Conservation (phyloP, 176 grass and related monocot species). For the Zea luxurians region DNA sequence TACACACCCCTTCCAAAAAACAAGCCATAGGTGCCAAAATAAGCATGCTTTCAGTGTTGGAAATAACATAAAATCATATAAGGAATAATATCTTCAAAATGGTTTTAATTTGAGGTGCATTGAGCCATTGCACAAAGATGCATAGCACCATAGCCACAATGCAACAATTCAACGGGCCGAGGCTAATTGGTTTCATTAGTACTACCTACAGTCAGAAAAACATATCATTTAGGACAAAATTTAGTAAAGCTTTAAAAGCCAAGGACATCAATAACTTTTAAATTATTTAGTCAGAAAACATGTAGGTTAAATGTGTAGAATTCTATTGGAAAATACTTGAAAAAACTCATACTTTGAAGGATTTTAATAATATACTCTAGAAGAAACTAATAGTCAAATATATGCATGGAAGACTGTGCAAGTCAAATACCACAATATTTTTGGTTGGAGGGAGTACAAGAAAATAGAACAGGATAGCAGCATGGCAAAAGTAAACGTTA, state of each 20-base stretch:
- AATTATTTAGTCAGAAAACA: not conserved
- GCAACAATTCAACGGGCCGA: not conserved
- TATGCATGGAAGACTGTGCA: not conserved
- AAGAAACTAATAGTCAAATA: not conserved
- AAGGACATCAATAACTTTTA: not conserved
- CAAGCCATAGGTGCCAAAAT: not conserved
- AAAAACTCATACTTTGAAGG: not conserved
- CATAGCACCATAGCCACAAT: not conserved
- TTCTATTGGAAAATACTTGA: not conserved
- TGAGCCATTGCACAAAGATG: constrained; percentile 16
- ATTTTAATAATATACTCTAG: not conserved
- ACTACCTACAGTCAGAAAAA: not conserved
- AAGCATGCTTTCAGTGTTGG: not conserved
- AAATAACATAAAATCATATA: not conserved
- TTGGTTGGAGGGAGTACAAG: not conserved
- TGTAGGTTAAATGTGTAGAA: not conserved
- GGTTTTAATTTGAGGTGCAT: not conserved
- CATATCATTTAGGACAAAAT: not conserved
- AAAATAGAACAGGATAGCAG: not conserved
- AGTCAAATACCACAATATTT: not conserved
- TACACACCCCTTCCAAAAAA: not conserved
- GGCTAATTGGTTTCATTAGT: constrained; percentile 15
- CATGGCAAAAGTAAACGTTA: constrained; percentile 28
- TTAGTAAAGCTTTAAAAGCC: not conserved
- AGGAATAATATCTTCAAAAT: not conserved